Evolutionary conservation across 192 early-diverging fungal species (phyloP).

Genomic region (Phycomyces nitens): DNA sequence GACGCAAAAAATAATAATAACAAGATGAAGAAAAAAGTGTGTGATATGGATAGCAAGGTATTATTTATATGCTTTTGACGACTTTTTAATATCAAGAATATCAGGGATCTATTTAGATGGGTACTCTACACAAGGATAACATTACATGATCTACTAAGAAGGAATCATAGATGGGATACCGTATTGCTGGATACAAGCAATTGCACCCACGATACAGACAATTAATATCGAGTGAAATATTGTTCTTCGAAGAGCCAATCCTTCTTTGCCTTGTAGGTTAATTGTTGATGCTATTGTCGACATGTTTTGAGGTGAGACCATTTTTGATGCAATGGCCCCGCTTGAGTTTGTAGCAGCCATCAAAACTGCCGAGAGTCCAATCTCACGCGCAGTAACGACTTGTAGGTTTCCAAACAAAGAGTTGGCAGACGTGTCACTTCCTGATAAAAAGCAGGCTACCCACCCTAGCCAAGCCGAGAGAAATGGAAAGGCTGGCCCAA

Average conservation of each 20-base stretch:
- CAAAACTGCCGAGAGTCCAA: constrained; percentile 32
- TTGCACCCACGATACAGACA: constrained; percentile 26
- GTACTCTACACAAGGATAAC: no score
- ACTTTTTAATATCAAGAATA: no score
- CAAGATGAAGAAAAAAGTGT: no score
- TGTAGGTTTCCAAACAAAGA: constrained; percentile 40
- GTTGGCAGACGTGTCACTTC: constrained; percentile 39
- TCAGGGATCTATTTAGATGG: no score
- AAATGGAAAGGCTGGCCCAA: constrained; percentile 38
- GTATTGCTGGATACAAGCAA: constrained; percentile 31
- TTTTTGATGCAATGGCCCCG: constrained; percentile 34
- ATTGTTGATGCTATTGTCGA: constrained; percentile 37
- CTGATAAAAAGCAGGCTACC: constrained; percentile 38
- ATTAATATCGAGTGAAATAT: constrained; percentile 33
- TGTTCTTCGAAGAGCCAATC: constrained; percentile 30
- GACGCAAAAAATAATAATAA: no score
- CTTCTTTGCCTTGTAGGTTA: constrained; percentile 35
- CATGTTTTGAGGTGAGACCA: constrained; percentile 41
- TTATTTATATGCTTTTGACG: no score
- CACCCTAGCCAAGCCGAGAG: constrained; percentile 39
- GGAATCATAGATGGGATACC: constrained; percentile 27
- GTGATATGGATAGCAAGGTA: no score
- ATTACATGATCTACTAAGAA: background rate
- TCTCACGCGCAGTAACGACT: constrained; percentile 36
- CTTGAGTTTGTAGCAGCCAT: constrained; percentile 37